phyloP scores from a whole-genome alignment of 768 basidiomycete genomes.

The Collybia sordida region DNA sequence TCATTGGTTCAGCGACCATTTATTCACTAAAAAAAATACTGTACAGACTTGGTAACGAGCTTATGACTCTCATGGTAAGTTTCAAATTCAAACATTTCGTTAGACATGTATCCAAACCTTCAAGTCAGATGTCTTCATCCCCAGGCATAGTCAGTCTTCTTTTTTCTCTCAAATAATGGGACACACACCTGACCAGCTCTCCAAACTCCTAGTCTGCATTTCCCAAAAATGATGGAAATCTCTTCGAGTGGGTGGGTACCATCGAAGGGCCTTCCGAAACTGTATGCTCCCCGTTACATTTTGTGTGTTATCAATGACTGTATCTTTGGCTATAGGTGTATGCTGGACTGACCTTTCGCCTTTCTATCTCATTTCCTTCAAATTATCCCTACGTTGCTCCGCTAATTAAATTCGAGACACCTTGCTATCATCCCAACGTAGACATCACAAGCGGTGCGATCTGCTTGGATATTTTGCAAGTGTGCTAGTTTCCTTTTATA shows the following conservation, averaged over 20 bases:
- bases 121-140: slow-evolving; percentile 77
- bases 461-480: slow-evolving; percentile 88
- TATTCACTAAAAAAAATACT: slow-evolving; percentile 1
- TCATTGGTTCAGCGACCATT: slow-evolving; percentile 7
- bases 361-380: slow-evolving; percentile 80
- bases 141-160: slow-evolving; percentile 71
- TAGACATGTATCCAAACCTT: slow-evolving; percentile 8
- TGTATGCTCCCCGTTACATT: slow-evolving; percentile 37
- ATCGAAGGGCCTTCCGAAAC: slow-evolving; percentile 82
- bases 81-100: not conserved
- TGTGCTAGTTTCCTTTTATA: slow-evolving; percentile 13
- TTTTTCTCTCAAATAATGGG: not conserved
- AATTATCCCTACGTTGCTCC: slow-evolving; percentile 90
- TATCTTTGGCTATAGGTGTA: slow-evolving; percentile 54
- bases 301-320: not conserved
- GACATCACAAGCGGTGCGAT: slow-evolving; percentile 77
- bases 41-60: slow-evolving; percentile 73
- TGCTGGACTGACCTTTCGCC: slow-evolving; percentile 76
- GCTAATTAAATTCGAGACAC: slow-evolving; percentile 82
- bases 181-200: not conserved
- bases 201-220: slow-evolving; percentile 71
- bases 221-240: slow-evolving; percentile 81
- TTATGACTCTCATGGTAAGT: slow-evolving; percentile 87
- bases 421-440: slow-evolving; percentile 91
- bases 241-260: slow-evolving; percentile 90